Evolutionary conservation across 2,329 filamentous ascomycete genomes (phyloP), one percentile per base, ranked within the genome.

Genomic region (Sclerotinia minor): DNA sequence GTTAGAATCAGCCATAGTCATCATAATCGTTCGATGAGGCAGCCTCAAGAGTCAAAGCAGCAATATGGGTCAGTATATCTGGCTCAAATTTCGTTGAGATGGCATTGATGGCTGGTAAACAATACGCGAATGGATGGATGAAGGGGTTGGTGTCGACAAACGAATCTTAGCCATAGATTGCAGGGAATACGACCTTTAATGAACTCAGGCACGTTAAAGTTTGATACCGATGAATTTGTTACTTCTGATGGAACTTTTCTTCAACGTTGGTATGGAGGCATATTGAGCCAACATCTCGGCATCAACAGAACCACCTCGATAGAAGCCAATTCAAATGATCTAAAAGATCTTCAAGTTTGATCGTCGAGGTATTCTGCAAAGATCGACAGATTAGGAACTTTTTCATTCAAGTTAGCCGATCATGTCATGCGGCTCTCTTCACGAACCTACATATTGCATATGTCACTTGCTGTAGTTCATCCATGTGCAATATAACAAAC

Each of bases 21-120:
- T 65, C 29, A 59, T 50, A 49, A 41, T 65, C 64, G 45, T 59
- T 53, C 64, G 53, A 65, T 59, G 53, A 59, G 44, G 44, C 64
- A 38, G 45, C 21, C 24, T 35, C 13, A n/a, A n/a, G n/a, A n/a
- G n/a, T n/a, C n/a, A 41, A 57, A 57, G 35, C 41, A 57, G 47
- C 26, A 21, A 47, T 24, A 49, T 47, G 19, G 19, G 44, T 60
- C 44, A 7, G 19, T 35, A 24, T 45, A 19, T 49, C 8, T 58
- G 64, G 53, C 19, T 55, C 55, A 6, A 41, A 32, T 57, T 57
- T 24, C 6, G 26, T 38, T 44, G 64, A n/a, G 44, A 52, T n/a
- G 53, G 26, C 50, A 58, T 58, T 57, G 52, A 38, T 38, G 38
- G 29, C 24, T 50, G 45, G 21, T 21, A 49, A 21, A 13, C 38